Evolutionary conservation across 139 green algal species (phyloP).

Genomic region (Yamagishiella unicocca): DNA sequence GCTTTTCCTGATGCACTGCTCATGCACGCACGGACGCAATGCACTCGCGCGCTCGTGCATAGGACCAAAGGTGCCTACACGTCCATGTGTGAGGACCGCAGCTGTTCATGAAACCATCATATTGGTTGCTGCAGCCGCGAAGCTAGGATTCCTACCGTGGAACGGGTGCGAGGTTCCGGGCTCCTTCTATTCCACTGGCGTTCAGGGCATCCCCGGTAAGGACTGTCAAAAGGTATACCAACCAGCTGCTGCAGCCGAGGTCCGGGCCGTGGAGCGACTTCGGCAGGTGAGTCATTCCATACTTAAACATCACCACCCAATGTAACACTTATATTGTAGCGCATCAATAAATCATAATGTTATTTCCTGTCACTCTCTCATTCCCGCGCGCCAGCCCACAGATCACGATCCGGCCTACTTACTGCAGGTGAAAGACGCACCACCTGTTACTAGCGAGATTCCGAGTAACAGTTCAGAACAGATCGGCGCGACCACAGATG

Average conservation of each 20-base stretch:
- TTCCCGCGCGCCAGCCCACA: too few relatives aligned
- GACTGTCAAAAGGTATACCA: constrained; percentile 56
- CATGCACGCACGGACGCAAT: background rate
- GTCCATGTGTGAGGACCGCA: background rate
- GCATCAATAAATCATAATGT: too few relatives aligned
- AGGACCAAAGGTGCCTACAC: background rate
- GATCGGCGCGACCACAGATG: too few relatives aligned
- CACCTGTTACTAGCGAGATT: too few relatives aligned
- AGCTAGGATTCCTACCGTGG: constrained; percentile 50
- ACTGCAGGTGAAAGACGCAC: too few relatives aligned
- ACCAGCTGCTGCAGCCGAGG: constrained; percentile 53
- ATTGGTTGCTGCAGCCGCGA: background rate
- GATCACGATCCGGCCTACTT: too few relatives aligned
- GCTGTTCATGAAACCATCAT: background rate
- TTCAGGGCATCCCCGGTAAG: constrained; percentile 7
- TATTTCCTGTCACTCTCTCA: too few relatives aligned
- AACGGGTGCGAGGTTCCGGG: constrained; percentile 49
- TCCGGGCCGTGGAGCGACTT: constrained; percentile 11
- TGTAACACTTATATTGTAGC: too few relatives aligned
- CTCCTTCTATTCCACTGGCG: constrained; percentile 36
- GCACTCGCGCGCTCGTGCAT: background rate
- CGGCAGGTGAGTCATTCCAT: too few relatives aligned
- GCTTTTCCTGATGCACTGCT: too few relatives aligned
- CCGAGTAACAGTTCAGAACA: too few relatives aligned
- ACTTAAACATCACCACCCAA: too few relatives aligned